phyloP scores from a whole-genome alignment of 1,284 basidiomycete genomes.

The Dichomitus squalens region DNA sequence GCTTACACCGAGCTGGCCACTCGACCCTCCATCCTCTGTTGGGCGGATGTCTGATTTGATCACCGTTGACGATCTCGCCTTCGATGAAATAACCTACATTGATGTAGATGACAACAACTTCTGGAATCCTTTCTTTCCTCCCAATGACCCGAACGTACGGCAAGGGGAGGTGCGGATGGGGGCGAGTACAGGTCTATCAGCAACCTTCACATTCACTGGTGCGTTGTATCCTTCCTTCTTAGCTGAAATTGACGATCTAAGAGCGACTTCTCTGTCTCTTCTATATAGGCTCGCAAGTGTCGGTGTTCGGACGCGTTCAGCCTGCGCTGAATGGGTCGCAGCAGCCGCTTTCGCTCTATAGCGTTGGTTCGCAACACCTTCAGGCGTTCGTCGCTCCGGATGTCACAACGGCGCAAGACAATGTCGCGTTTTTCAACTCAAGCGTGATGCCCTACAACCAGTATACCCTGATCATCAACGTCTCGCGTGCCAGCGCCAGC shows the following conservation, averaged over 20 bases:
- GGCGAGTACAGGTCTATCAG: background rate
- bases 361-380: constrained; percentile 5
- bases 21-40: no score
- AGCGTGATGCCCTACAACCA: constrained; percentile 10
- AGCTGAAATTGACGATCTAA: background rate
- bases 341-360: constrained; percentile 14
- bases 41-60: constrained; percentile 1
- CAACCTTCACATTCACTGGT: constrained; percentile 10
- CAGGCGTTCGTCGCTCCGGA: constrained; percentile 8
- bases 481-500: constrained; percentile 3
- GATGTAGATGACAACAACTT: background rate
- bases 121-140: background rate
- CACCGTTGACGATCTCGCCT: constrained; percentile 1
- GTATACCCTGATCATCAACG: constrained; percentile 15
- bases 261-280: background rate
- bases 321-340: background rate
- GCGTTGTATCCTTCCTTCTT: background rate
- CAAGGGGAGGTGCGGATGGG: background rate
- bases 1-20: no score
- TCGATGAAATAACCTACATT: background rate
- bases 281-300: constrained; percentile 14
- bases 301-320: constrained; percentile 13
- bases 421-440: constrained; percentile 17
- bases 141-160: constrained; percentile 8
- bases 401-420: constrained; percentile 6